Evolutionary conservation across 129 eudicot genomes (phyloP).

Genomic region (Flaveria brownii): DNA sequence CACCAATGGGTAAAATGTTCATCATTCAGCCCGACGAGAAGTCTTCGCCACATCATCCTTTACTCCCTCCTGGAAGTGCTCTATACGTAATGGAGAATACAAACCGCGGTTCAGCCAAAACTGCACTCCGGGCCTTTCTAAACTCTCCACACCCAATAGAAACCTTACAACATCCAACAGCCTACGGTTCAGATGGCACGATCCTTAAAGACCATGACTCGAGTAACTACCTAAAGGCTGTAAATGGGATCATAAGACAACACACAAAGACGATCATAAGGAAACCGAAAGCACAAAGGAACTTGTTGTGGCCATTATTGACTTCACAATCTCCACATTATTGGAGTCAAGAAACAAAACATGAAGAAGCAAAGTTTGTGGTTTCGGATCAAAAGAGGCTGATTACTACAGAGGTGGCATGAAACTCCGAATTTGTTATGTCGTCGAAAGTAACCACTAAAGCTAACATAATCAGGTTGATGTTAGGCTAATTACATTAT

Average conservation of each 20-base stretch:
- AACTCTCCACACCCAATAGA: conserved; percentile 87
- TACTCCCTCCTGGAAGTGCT: conserved; percentile 75
- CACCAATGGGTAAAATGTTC: conserved; percentile 85
- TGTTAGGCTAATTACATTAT: conserved; percentile 22
- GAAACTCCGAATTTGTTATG: conserved; percentile 20
- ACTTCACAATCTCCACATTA: conserved; percentile 70
- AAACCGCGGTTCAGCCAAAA: conserved; percentile 39
- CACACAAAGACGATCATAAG: conserved; percentile 42
- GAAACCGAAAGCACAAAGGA: conserved; percentile 47
- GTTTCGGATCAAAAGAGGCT: conserved; percentile 43
- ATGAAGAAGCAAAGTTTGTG: conserved; percentile 29
- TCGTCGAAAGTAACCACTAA: conserved; percentile 16
- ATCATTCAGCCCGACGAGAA: conserved; percentile 84
- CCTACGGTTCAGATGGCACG: conserved; percentile 86
- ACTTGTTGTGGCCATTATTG: conserved; percentile 65
- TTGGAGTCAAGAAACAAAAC: conserved; percentile 55
- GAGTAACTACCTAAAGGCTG: conserved; percentile 81
- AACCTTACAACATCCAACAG: conserved; percentile 70
- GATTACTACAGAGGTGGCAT: conserved; percentile 45
- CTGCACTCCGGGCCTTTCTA: conserved; percentile 58
- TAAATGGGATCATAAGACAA: conserved; percentile 65
- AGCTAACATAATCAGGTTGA: conserved; percentile 20
- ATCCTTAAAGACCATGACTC: conserved; percentile 88
- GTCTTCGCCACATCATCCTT: conserved; percentile 77
- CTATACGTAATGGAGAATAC: conserved; percentile 53